These are phyloP conservation scores for Artemisia annua DNA, from an alignment of 129 eudicot species.

Conservation along the genomic window DNA sequence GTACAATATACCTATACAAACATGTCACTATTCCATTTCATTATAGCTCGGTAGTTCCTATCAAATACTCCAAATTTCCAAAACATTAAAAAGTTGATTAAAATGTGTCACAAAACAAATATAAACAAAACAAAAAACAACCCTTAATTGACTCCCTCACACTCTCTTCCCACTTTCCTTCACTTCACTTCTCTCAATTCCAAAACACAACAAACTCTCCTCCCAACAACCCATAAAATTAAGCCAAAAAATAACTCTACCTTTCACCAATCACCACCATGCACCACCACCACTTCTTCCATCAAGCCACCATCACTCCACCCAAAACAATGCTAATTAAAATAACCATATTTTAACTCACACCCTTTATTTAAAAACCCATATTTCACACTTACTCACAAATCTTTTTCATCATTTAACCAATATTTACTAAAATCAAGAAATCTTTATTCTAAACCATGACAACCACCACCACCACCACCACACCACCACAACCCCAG, in stretches of 20 bases:
- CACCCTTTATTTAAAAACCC: slow-evolving; percentile 23
- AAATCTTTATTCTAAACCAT: slow-evolving; percentile 11
- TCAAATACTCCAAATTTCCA: not conserved
- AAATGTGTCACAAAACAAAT: slow-evolving; percentile 24
- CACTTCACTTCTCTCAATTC: slow-evolving; percentile 11
- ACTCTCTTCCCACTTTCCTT: slow-evolving; percentile 27
- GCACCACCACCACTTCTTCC: slow-evolving; percentile 36
- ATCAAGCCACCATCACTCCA: slow-evolving; percentile 36
- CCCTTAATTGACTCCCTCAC: slow-evolving; percentile 37
- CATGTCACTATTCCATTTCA: too few relatives aligned
- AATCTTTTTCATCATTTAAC: slow-evolving; percentile 2
- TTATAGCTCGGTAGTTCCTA: too few relatives aligned
- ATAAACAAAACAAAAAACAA: slow-evolving; percentile 25
- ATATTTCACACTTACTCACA: slow-evolving; percentile 24
- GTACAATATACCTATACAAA: too few relatives aligned
- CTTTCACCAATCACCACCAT: slow-evolving; percentile 36
- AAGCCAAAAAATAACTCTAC: slow-evolving; percentile 1
- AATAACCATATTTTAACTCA: slow-evolving; percentile 20
- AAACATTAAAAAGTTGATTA: slow-evolving; percentile 3
- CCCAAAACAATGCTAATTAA: slow-evolving; percentile 21
- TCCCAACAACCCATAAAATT: slow-evolving; percentile 34
- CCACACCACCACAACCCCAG: slow-evolving; percentile 10
- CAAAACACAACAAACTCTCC: slow-evolving; percentile 36
- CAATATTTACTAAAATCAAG: not conserved
- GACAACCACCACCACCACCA: slow-evolving; percentile 26